These are phyloP conservation scores for Aspergillus sp. DNA, from an alignment of 2,329 filamentous ascomycete species.

Conservation along the genomic window DNA sequence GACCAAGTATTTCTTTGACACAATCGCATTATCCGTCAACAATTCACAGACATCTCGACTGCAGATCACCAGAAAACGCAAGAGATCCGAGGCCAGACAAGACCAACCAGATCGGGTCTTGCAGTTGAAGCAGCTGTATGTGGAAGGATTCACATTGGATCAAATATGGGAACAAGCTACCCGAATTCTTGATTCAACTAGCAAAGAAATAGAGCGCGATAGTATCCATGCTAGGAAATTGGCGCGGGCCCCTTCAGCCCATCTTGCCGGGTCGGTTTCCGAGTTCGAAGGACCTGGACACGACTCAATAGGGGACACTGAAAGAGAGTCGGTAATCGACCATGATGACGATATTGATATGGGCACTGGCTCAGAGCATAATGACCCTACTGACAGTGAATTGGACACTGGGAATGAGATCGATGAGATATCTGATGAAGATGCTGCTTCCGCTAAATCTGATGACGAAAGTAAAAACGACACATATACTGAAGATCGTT, in stretches of 20 bases:
- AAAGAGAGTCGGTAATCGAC: slow-evolving; percentile 6
- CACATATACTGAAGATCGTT: slow-evolving; percentile 62
- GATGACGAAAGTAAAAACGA: slow-evolving; percentile 34
- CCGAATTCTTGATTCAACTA: slow-evolving; percentile 66
- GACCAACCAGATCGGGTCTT: slow-evolving; percentile 50
- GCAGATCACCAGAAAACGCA: slow-evolving; percentile 67
- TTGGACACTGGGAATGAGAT: slow-evolving; percentile 6
- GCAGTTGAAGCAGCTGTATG: slow-evolving; percentile 74
- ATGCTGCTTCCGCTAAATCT: slow-evolving; percentile 17
- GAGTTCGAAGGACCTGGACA: slow-evolving; percentile 11
- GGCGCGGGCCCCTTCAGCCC: slow-evolving; percentile 1
- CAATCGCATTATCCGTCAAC: slow-evolving; percentile 66
- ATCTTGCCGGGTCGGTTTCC: slow-evolving; percentile 7
- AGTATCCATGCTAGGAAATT: slow-evolving; percentile 25
- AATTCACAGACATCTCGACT: slow-evolving; percentile 64
- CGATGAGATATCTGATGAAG: slow-evolving; percentile 7
- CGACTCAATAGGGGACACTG: slow-evolving; percentile 9
- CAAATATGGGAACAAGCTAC: slow-evolving; percentile 94
- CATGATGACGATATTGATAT: slow-evolving; percentile 12
- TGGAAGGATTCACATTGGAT: slow-evolving; percentile 76
- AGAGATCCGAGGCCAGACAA: slow-evolving; percentile 52
- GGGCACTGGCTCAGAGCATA: slow-evolving; percentile 3
- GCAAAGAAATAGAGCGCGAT: slow-evolving; percentile 47
- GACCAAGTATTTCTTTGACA: slow-evolving; percentile 74
- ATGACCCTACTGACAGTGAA: slow-evolving; percentile 6